phyloP scores from a whole-genome alignment of 495 filamentous ascomycete species.

The Hypoxylon fragiforme region DNA sequence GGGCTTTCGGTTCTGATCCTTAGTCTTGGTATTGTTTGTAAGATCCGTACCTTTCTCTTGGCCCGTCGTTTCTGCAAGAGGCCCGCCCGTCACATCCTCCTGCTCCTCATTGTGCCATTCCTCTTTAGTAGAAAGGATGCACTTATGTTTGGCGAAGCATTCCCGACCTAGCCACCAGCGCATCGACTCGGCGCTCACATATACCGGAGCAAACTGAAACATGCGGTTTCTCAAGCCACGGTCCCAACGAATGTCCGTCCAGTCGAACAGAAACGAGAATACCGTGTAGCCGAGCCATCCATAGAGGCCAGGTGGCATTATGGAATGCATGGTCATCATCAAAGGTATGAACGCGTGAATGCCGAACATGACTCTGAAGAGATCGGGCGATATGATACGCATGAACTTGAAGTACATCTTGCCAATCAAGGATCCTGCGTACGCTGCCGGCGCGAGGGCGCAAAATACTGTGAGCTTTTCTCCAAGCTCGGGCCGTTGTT shows the following conservation, averaged over 20 bases:
- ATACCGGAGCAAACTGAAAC: slow-evolving; percentile 92
- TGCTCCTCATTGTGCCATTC: slow-evolving; percentile 65
- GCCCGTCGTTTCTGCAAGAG: slow-evolving; percentile 22
- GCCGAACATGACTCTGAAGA: slow-evolving; percentile 85
- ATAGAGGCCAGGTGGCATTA: slow-evolving; percentile 69
- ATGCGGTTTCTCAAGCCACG: slow-evolving; percentile 74
- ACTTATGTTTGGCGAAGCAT: slow-evolving; percentile 89
- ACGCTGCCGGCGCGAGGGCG: slow-evolving; percentile 87
- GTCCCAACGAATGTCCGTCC: slow-evolving; percentile 88
- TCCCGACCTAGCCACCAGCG: slow-evolving; percentile 94
- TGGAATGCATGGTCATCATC: slow-evolving; percentile 82
- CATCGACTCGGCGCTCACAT: slow-evolving; percentile 88
- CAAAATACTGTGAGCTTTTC: slow-evolving; percentile 88
- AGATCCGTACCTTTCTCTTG: slow-evolving; percentile 2
- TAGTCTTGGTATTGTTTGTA: neutral
- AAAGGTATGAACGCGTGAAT: slow-evolving; percentile 94
- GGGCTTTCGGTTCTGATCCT: slow-evolving; percentile 32
- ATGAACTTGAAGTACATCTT: slow-evolving; percentile 94
- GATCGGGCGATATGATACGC: slow-evolving; percentile 70
- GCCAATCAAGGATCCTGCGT: slow-evolving; percentile 83
- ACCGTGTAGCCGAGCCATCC: slow-evolving; percentile 88
- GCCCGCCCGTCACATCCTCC: slow-evolving; percentile 53
- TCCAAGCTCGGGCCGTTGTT: slow-evolving; percentile 87
- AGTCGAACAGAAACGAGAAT: slow-evolving; percentile 88
- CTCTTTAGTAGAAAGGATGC: slow-evolving; percentile 80